Evolutionary conservation across 371 early-diverging fungal species (phyloP).

Genomic region (Mucor plumbeus): DNA sequence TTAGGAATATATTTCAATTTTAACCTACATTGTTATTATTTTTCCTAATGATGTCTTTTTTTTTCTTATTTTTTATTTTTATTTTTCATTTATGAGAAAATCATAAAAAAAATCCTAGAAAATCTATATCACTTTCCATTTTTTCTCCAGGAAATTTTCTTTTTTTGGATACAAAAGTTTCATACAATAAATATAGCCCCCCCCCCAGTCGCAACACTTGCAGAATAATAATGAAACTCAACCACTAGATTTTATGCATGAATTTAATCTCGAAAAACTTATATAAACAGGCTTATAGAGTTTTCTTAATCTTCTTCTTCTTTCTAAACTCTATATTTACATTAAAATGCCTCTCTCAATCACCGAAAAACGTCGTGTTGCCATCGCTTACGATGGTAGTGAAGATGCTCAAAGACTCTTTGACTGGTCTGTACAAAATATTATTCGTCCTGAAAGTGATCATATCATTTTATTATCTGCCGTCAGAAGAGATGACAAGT

Average conservation of each 20-base stretch:
- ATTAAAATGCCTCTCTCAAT: slow-evolving; percentile 44
- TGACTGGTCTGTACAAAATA: slow-evolving; percentile 54
- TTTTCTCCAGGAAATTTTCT: slow-evolving; percentile 9
- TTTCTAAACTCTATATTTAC: not conserved
- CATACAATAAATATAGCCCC: not conserved
- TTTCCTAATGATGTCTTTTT: not conserved
- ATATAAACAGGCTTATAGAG: not conserved
- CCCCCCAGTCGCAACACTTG: not conserved
- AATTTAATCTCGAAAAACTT: not conserved
- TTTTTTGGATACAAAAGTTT: not conserved
- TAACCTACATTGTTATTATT: not conserved
- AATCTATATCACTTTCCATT: not conserved
- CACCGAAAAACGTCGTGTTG: slow-evolving; percentile 53
- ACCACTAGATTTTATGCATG: not conserved
- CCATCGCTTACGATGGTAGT: slow-evolving; percentile 56
- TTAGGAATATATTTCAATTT: slow-evolving; percentile 4
- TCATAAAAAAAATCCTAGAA: not conserved
- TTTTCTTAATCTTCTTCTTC: not conserved
- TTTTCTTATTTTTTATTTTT: too few species aligned
- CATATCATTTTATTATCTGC: slow-evolving; percentile 53
- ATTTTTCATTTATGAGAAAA: too few species aligned
- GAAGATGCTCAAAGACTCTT: slow-evolving; percentile 55
- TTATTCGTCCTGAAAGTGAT: slow-evolving; percentile 47
- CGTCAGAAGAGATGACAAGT: slow-evolving; percentile 26
- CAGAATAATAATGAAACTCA: not conserved